These are phyloP conservation scores for Penicillium paradoxum DNA, from an alignment of 495 filamentous ascomycete genomes.

Conservation along the genomic window DNA sequence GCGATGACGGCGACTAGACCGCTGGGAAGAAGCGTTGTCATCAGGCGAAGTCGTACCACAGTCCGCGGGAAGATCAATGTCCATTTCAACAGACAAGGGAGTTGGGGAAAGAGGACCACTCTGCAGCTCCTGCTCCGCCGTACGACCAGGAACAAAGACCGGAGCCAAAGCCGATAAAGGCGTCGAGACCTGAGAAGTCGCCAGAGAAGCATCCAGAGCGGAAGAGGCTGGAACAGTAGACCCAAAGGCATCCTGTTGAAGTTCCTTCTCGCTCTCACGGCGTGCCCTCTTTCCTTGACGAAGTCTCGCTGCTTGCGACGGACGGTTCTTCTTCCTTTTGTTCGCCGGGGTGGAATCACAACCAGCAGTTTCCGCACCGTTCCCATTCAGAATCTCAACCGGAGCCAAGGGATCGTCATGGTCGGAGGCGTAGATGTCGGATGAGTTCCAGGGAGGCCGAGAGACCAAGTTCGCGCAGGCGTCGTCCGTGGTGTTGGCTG, in stretches of 20 bases:
- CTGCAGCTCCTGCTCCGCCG: neutral
- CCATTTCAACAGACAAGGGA: neutral
- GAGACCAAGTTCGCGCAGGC: neutral
- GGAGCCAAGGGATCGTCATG: too few relatives aligned
- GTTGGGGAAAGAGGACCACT: neutral
- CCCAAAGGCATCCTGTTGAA: neutral
- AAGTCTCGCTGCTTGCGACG: neutral
- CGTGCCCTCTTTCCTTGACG: neutral
- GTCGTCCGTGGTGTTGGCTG: neutral
- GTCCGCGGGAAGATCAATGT: neutral
- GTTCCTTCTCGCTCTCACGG: neutral
- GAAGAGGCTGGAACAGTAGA: neutral
- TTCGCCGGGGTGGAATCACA: neutral
- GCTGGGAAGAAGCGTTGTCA: neutral
- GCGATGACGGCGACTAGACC: neutral
- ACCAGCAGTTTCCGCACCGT: neutral
- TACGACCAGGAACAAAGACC: neutral
- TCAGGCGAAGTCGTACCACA: neutral
- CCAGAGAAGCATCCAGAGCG: neutral
- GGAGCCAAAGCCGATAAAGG: constrained; percentile 1
- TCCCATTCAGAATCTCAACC: neutral
- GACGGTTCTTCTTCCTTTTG: neutral
- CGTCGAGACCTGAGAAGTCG: neutral
- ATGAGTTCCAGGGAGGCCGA: neutral
- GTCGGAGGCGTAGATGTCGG: neutral